Base-by-base conservation (phyloP, 1,284 basidiomycete genomes). In the Malassezia nana region DNA sequence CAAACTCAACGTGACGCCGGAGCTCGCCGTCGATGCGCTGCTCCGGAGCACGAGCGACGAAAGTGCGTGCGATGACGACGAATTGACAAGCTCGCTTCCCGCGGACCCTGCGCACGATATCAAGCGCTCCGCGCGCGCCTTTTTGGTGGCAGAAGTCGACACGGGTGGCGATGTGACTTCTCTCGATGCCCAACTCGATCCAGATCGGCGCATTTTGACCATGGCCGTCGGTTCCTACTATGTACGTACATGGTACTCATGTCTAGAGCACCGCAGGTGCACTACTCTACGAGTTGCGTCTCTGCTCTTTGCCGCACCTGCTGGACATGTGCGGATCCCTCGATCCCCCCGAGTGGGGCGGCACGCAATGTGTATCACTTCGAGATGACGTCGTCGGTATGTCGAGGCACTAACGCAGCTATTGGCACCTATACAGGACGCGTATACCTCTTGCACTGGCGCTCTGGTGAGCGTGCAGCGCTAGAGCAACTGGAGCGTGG, bases 151-250 rank as follows among this genome's bases (percentile, higher is more conserved):
- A 3, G 57, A 59, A 44, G 41, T 51, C 18, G 58, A 62, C 33
- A 59, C 57, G n/a, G 51, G 54, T 29, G 60, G 52, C 26, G 60
- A 62, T 30, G 42, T 62, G 2, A 56, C 52, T 3, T 40, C 51
- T 12, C 15, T 62, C 26, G 60, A 62, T 41, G 60, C 57, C 5
- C 32, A 53, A 25, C 22, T 59, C n/a, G 31, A 50, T n/a, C 20
- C 22, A 3, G 46, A 41, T 16, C 35, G 26, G 24, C 20, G 22
- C 6, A 39, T 16, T 7, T 22, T 61, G 33, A 31, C 15, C 18
- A 49, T 58, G 32, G 59, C 57, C 28, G 58, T 53, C 22, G 53
- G 60, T 13, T 59, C 53, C 3, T 62, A 60, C 46, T 62, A 59
- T 33, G 24, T 22, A 25, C 25, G 20, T 26, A n/a, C 29, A 25